Percentiles rank a stretch among this genome's conserved stretches.
These are phyloP conservation scores for Pisolithus thermaeus DNA, from an alignment of 1,284 basidiomycete species.

Conservation along the genomic window DNA sequence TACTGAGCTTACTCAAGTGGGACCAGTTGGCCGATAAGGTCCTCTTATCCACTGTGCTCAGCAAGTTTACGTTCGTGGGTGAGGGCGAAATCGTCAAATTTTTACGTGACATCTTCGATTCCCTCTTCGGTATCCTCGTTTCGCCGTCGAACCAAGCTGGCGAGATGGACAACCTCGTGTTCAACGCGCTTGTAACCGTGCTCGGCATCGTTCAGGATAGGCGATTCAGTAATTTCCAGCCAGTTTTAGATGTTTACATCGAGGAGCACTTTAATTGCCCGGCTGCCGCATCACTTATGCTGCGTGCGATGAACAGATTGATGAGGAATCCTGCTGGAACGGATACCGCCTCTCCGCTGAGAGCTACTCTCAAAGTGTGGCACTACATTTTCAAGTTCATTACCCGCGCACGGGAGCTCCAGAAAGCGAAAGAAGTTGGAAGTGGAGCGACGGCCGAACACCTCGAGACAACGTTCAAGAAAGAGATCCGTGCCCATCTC, in stretches of 20 bases:
- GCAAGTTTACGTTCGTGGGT: constrained; percentile 87
- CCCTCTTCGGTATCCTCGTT: constrained; percentile 86
- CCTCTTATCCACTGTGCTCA: constrained; percentile 67
- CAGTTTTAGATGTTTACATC: constrained; percentile 91
- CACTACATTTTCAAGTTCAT: constrained; percentile 95
- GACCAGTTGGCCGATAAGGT: constrained; percentile 64
- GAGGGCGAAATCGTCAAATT: constrained; percentile 96
- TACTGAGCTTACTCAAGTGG: constrained; percentile 85
- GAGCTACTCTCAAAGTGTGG: constrained; percentile 94
- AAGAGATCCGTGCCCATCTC: constrained; percentile 73
- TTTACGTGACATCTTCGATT: constrained; percentile 87
- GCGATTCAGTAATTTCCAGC: constrained; percentile 93
- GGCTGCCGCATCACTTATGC: constrained; percentile 73
- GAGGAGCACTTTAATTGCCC: constrained; percentile 82
- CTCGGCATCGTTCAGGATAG: constrained; percentile 90
- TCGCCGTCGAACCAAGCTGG: constrained; percentile 69
- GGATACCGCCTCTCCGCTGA: constrained; percentile 74
- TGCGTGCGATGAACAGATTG: constrained; percentile 83
- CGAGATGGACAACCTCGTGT: constrained; percentile 83
- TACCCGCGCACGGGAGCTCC: constrained; percentile 80
- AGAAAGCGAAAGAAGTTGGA: constrained; percentile 73
- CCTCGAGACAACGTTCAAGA: constrained; percentile 81
- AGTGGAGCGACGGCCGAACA: constrained; percentile 79
- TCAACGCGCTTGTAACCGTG: constrained; percentile 87
- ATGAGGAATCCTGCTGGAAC: constrained; percentile 68